Evolutionary conservation across 768 basidiomycete species (phyloP).

Genomic region (Suillus weaverae): DNA sequence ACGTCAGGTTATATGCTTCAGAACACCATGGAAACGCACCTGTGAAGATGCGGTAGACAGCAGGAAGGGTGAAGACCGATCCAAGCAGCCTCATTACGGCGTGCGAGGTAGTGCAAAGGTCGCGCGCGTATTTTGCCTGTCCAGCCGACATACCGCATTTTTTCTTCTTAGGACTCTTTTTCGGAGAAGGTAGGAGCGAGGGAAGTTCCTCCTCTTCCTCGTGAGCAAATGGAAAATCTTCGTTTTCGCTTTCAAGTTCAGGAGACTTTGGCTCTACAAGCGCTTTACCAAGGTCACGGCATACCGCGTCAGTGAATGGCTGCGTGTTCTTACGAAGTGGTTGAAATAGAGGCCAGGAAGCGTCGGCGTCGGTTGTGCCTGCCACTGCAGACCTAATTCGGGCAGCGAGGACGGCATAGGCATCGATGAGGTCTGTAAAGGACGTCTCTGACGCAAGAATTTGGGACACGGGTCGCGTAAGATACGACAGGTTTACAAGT

Average conservation of each 20-base stretch:
- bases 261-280: constrained; percentile 53
- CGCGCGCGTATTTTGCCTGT: constrained; percentile 77
- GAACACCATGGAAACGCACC: constrained; percentile 40
- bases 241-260: constrained; percentile 23
- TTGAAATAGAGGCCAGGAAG: constrained; percentile 71
- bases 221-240: constrained; percentile 8
- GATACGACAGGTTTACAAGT: constrained; percentile 60
- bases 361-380: constrained; percentile 50
- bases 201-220: constrained; percentile 28
- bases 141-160: constrained; percentile 73
- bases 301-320: constrained; percentile 55
- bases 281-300: constrained; percentile 67
- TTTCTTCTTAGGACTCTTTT: constrained; percentile 62
- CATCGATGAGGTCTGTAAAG: constrained; percentile 65
- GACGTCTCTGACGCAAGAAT: constrained; percentile 52
- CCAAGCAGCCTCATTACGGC: constrained; percentile 67
- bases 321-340: constrained; percentile 59
- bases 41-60: constrained; percentile 59
- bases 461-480: constrained; percentile 60
- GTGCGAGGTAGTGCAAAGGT: constrained; percentile 73
- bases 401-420: constrained; percentile 68
- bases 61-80: constrained; percentile 58
- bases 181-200: constrained; percentile 62
- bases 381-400: constrained; percentile 53
- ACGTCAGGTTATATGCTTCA: constrained; percentile 11